A percentile compares a stretch with the other conserved stretches of the same genome.
phyloP scores from a whole-genome alignment of 148 eudicot species.

The Spergularia bocconei region DNA sequence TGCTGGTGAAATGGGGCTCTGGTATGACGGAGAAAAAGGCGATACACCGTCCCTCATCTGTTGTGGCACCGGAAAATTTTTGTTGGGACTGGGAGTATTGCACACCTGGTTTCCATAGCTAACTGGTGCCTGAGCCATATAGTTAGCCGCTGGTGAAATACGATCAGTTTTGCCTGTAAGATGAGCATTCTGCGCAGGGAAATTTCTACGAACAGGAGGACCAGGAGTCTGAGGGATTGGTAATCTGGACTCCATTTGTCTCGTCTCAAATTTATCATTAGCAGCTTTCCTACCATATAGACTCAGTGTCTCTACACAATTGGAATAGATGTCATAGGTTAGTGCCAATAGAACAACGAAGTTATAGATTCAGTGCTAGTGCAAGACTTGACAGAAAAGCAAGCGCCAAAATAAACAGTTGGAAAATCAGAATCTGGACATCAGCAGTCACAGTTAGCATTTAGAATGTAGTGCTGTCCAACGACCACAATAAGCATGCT shows the following conservation, averaged over 20 bases:
- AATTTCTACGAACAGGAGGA: not conserved
- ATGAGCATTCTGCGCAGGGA: not conserved
- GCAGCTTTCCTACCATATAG: constrained; percentile 14
- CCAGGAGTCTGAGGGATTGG: constrained; percentile 2
- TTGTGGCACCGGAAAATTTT: not conserved
- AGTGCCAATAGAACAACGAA: not conserved
- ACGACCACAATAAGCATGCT: too few species aligned
- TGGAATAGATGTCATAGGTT: not conserved
- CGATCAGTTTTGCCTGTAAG: not conserved
- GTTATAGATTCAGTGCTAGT: too few species aligned
- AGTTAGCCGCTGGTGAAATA: not conserved
- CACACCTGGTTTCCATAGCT: not conserved
- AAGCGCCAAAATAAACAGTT: too few species aligned
- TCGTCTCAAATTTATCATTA: not conserved
- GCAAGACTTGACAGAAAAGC: too few species aligned
- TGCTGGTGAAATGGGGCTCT: not conserved
- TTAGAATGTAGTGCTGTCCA: too few species aligned
- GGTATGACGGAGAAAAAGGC: too few species aligned
- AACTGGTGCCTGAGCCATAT: constrained; percentile 2
- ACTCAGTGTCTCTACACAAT: constrained; percentile 36
- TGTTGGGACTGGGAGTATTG: not conserved
- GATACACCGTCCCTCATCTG: not conserved
- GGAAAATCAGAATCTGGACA: not conserved
- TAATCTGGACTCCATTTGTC: not conserved
- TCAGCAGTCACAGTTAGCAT: not conserved